Base-by-base conservation (phyloP, 2,329 filamentous ascomycete species). In the Ascochyta clinopodiicola region DNA sequence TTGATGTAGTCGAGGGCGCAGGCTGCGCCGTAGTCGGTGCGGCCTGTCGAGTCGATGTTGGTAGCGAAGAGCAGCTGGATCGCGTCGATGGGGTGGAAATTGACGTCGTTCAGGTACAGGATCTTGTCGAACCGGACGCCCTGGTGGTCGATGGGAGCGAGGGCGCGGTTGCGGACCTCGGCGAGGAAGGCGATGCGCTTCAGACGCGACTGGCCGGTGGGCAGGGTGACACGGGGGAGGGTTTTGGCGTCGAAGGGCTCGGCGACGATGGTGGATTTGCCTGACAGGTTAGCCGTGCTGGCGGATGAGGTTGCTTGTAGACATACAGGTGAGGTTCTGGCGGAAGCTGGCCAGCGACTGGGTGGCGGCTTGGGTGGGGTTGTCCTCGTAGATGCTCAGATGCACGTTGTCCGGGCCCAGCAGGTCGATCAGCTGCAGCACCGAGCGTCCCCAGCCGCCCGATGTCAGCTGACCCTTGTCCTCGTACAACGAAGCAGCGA, bases 181-280 rank as follows among this genome's bases (percentile, higher is more conserved):
- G 90, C 88, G 19, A 92, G 79, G 72, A 88, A 92, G 27, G 87
- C 83, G 38, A 92, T 87, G n/a, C 90, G 83, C 72, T 91, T 91
- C 34, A 88, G 79, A n/a, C 86, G 83, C 36, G 79, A 77, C 35
- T 82, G 80, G 0, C 88, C 88, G 53, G 84, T 84, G 2, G 88
- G 86, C 32, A 90, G 77, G 2, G 79, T 82, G 40, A 90, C 78
- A 49, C 83, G 84, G 5, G 84, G 83, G 1, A 91, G 78, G 1
- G 76, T 74, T n/a, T 76, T 73, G 36, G 86, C 68, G 55, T 86
- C 78, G 38, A 91, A 74, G 61, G 86, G 80, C 37, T 84, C 88
- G 43, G 80, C 82, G 6, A 89, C 79, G 48, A 92, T 82, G 19
- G 75, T 73, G 0, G 73, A 71, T 44, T 79, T 76, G 68, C 77